Percentiles rank a stretch among this genome's conserved stretches.
These are phyloP conservation scores for Adenanthera pavonina DNA, from an alignment of 306 rosid species.

Conservation along the genomic window DNA sequence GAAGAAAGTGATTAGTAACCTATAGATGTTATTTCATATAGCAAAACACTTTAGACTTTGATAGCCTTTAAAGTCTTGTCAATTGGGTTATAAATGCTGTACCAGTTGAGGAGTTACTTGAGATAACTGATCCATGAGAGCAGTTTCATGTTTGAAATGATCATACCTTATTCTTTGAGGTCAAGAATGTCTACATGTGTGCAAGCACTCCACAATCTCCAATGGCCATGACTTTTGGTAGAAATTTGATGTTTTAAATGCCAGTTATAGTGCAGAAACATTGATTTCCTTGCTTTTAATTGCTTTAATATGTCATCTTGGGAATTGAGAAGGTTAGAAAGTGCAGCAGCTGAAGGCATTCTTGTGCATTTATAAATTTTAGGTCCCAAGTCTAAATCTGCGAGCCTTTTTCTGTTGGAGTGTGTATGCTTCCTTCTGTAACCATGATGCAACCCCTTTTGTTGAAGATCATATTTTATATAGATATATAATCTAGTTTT, in stretches of 20 bases:
- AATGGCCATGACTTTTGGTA: conserved; percentile 5
- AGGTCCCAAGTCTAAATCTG: neutral
- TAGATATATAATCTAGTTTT: neutral
- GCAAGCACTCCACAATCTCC: neutral
- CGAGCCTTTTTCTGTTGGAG: neutral
- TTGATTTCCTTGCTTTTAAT: neutral
- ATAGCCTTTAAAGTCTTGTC: conserved; percentile 5
- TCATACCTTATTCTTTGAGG: conserved; percentile 17
- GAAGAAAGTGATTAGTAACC: neutral
- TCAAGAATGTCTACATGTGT: neutral
- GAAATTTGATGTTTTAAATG: neutral
- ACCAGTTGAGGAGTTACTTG: neutral
- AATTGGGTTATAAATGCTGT: conserved; percentile 6
- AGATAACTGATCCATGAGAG: neutral
- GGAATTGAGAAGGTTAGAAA: neutral
- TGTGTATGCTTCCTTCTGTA: neutral
- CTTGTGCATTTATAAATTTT: conserved; percentile 3
- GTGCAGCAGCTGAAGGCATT: conserved; percentile 2
- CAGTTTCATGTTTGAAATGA: conserved; percentile 7
- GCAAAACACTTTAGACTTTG: neutral
- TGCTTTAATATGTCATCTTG: neutral
- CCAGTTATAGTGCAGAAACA: conserved; percentile 1
- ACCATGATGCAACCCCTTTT: neutral
- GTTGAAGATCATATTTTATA: conserved; percentile 1
- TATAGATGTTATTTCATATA: conserved; percentile 1